These are phyloP conservation scores for Desmodesmus armatus DNA, from an alignment of 139 green algal species.

Conservation along the genomic window DNA sequence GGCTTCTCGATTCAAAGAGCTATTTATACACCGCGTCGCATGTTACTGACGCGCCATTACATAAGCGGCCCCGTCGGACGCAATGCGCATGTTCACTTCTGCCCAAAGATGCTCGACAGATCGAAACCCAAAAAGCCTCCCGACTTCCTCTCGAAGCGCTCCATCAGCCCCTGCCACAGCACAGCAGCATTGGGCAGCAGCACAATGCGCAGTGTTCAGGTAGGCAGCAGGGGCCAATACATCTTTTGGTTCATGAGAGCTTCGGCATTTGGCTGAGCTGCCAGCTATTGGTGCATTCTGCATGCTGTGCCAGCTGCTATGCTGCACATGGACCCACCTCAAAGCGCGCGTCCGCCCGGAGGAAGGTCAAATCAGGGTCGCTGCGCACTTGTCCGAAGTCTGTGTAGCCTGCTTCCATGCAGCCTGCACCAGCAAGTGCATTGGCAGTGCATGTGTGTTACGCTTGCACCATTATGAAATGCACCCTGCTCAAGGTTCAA, in stretches of 20 bases:
- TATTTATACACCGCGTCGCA: too few species aligned
- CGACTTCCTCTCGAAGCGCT: conserved; percentile 24
- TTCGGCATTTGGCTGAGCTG: too few species aligned
- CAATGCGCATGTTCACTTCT: conserved; percentile 8
- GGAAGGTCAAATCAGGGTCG: conserved; percentile 79
- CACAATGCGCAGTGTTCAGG: neutral
- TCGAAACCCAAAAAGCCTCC: conserved; percentile 26
- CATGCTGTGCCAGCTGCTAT: neutral
- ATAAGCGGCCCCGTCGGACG: too few species aligned
- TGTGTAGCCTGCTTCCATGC: conserved; percentile 77
- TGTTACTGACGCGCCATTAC: too few species aligned
- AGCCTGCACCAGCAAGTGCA: conserved; percentile 49
- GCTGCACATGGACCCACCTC: conserved; percentile 56
- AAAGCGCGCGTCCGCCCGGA: conserved; percentile 75
- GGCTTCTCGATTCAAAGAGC: too few species aligned
- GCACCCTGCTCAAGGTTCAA: too few species aligned
- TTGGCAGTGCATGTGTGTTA: too few species aligned
- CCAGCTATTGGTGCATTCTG: too few species aligned
- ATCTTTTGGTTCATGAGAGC: too few species aligned
- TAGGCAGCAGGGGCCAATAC: too few species aligned
- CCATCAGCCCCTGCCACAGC: conserved; percentile 27
- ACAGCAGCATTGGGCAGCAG: neutral
- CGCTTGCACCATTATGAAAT: too few species aligned
- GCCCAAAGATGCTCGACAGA: conserved; percentile 1
- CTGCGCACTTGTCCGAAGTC: conserved; percentile 73